Evolutionary conservation across 352 stramenopile species (phyloP), one percentile per base, ranked within the genome.

Genomic region (Phytophthora idaei): DNA sequence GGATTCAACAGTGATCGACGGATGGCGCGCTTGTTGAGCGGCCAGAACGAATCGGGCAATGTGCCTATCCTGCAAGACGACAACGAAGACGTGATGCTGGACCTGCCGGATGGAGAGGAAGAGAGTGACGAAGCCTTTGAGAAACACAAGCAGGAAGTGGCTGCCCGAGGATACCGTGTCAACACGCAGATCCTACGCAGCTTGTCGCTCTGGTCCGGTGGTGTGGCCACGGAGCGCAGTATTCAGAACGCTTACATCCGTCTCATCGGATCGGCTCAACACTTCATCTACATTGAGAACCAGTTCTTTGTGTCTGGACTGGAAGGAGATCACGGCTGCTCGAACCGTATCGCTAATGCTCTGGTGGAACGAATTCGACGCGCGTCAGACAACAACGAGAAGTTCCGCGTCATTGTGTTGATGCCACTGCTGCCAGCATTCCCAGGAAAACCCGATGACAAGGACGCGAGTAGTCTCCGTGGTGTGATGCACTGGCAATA

Each of bases 201-300:
- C 52, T 67, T 95, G n/a, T 94, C 87, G 28, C 59, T 90, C 8
- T 96, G 88, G 88, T 94, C 86, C 3, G 86, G 83, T 10, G 88
- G 88, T 12, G 83, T 81, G 44, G 64, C 81, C 27, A 93, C 89
- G 0, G 90, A 98, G 70, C 79, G 80, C 41, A 97, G 91, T 68
- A 97, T 97, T 62, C 90, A 97, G 49, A 90, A 93, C 47, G 87
- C 90, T 11, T 97, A 97, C 72, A 87, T 97, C 42, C 87, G 92
- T 48, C 78, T 97, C 28, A 97, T 98, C 48, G 75, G 80, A 29
- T 79, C 80, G 14, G 87, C 90, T 10, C 84, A 94, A 28, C 90
- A 97, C 71, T 97, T 93, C 36, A 77, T 98, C 31, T 98, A 98
- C 77, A 97, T 98, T 65, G 92, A 98, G 71, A 97, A 97, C 62